Conservation (phyloP, 2,329 filamentous ascomycete genomes). For the Ophioceras dolichostomum region DNA sequence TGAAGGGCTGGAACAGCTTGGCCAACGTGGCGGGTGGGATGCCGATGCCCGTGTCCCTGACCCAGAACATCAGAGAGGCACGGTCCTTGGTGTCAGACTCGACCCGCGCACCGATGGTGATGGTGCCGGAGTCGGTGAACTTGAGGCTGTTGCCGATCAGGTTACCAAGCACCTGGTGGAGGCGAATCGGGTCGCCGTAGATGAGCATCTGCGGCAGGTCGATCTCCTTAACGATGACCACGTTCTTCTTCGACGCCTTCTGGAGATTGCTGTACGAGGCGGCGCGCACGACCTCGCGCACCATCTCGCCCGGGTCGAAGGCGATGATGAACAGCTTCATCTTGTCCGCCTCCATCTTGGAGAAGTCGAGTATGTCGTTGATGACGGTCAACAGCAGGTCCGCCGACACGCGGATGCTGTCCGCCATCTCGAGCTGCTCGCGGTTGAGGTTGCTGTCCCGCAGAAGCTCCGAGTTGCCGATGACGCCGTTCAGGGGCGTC, state of each 20-base stretch:
- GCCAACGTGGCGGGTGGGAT: conserved; percentile 72
- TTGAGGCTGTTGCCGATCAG: conserved; percentile 89
- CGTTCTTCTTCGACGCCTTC: conserved; percentile 48
- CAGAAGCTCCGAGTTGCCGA: conserved; percentile 76
- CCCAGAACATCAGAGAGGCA: conserved; percentile 71
- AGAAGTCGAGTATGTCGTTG: conserved; percentile 93
- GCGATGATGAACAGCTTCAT: conserved; percentile 68
- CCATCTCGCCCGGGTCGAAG: conserved; percentile 56
- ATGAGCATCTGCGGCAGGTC: conserved; percentile 64
- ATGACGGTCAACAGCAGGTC: conserved; percentile 85
- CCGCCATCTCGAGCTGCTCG: conserved; percentile 75
- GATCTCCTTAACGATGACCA: conserved; percentile 58
- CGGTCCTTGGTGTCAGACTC: conserved; percentile 58
- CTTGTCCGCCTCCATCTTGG: conserved; percentile 81
- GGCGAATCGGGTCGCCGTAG: conserved; percentile 52
- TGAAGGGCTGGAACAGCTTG: conserved; percentile 86
- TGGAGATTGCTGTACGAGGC: conserved; percentile 55
- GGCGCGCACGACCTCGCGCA: conserved; percentile 53
- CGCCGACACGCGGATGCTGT: conserved; percentile 75
- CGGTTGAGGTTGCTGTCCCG: conserved; percentile 62
- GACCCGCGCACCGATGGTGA: conserved; percentile 69
- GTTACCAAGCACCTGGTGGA: conserved; percentile 64
- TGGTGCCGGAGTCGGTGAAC: conserved; percentile 77
- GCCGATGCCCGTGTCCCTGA: conserved; percentile 83
- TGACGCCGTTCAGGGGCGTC: conserved; percentile 77